phyloP scores from a whole-genome alignment of 805 yeast species.

The Blastobotrys terrestris region DNA sequence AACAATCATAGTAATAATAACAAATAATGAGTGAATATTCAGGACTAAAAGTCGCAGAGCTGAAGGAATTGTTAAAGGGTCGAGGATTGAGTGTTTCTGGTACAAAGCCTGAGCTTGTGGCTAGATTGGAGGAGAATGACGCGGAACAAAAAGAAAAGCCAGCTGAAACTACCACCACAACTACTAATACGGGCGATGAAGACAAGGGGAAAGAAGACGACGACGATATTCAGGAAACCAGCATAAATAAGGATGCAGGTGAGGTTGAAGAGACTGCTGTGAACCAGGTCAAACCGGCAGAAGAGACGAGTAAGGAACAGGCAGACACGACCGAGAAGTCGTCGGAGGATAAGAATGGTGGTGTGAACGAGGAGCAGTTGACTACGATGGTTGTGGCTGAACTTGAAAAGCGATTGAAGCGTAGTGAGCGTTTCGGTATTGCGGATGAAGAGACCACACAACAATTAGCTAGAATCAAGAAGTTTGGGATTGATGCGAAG shows the following conservation, averaged over 20 bases:
- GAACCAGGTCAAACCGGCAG: background rate
- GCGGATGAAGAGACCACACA: constrained; percentile 46
- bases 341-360: constrained; percentile 3
- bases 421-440: constrained; percentile 75
- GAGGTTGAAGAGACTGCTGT: background rate
- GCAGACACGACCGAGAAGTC: background rate
- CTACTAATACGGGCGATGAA: background rate
- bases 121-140: constrained; percentile 57
- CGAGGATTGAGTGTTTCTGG: constrained; percentile 68
- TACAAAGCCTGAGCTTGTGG: constrained; percentile 70
- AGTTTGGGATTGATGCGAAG: constrained; percentile 51
- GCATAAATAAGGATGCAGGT: background rate
- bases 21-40: constrained; percentile 20
- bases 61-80: constrained; percentile 67
- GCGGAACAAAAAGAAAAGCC: constrained; percentile 27
- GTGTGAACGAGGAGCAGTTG: constrained; percentile 37
- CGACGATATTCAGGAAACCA: constrained; percentile 32
- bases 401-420: constrained; percentile 56
- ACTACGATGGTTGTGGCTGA: constrained; percentile 61
- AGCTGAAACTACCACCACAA: constrained; percentile 15
- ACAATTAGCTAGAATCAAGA: constrained; percentile 64
- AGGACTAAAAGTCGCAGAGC: constrained; percentile 55
- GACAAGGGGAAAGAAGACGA: constrained; percentile 1
- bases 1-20: background rate
- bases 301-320: background rate